Percentiles rank a stretch among this genome's conserved stretches.
Conservation (phyloP, 139 green algal genomes). For the Chlorella sp. region DNA sequence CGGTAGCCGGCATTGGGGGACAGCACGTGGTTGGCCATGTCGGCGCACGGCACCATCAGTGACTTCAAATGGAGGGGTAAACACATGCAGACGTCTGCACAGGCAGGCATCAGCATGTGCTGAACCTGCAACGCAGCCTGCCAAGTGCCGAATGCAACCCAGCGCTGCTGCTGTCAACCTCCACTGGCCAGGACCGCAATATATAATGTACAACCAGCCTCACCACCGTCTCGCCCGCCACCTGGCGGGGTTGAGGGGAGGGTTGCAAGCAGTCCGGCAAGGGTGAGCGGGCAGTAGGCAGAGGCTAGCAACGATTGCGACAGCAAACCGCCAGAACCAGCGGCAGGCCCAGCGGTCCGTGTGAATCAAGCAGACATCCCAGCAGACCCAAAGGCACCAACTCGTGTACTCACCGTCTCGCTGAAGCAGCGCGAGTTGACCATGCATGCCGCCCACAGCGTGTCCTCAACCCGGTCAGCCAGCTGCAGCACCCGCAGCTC, state of each 20-base stretch:
- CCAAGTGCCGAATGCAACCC: no score
- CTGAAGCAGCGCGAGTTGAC: slow-evolving; percentile 65
- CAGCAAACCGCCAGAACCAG: neutral
- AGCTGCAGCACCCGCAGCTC: slow-evolving; percentile 48
- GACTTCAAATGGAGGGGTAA: no score
- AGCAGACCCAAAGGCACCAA: neutral
- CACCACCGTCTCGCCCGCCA: slow-evolving; percentile 46
- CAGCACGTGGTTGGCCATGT: slow-evolving; percentile 54
- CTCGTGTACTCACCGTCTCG: slow-evolving; percentile 26
- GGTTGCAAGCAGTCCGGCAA: no score
- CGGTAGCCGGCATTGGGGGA: slow-evolving; percentile 46
- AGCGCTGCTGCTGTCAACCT: no score
- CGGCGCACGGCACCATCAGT: slow-evolving; percentile 49
- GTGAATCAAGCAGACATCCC: no score
- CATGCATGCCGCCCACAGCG: slow-evolving; percentile 56
- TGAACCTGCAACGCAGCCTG: no score
- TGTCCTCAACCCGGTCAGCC: slow-evolving; percentile 30
- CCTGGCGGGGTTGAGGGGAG: no score
- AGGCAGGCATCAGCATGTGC: no score
- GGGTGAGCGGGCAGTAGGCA: neutral
- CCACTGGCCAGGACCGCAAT: no score
- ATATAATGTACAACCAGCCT: no score
- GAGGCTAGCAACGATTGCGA: neutral
- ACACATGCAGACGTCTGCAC: no score
- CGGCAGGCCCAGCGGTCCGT: neutral